phyloP scores from a whole-genome alignment of 148 eudicot species.

The Rhododendron kiyosumense region DNA sequence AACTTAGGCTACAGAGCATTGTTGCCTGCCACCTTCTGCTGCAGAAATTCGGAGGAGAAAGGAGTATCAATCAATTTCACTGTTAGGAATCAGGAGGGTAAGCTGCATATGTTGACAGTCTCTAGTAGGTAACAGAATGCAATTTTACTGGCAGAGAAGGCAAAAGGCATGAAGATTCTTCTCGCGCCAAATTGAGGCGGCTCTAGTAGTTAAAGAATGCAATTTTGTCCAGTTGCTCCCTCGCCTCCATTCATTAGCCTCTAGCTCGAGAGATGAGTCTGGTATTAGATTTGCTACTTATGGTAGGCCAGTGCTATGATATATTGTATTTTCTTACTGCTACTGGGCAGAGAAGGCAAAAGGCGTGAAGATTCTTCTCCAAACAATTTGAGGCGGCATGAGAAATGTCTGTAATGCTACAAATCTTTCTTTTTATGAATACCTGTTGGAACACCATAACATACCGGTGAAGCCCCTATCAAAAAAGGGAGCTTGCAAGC shows the following conservation, averaged over 20 bases:
- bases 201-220: background rate
- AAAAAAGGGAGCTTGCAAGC: conserved; percentile 66
- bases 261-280: too few species aligned
- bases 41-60: background rate
- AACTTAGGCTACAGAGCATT: background rate
- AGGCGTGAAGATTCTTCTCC: background rate
- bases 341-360: background rate
- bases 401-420: background rate
- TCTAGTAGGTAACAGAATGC: background rate
- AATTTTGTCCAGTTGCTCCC: too few species aligned
- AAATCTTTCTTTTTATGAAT: conserved; percentile 50
- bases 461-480: conserved; percentile 92
- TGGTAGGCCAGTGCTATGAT: background rate
- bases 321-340: background rate
- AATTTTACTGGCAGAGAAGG: background rate
- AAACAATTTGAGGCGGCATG: background rate
- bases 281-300: background rate
- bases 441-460: conserved; percentile 95
- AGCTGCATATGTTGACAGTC: background rate
- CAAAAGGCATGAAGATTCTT: too few species aligned
- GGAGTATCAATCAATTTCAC: background rate
- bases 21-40: too few species aligned
- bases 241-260: too few species aligned
- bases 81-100: background rate
- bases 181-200: too few species aligned